Evolutionary conservation across 495 filamentous ascomycete species (phyloP).

Genomic region (Copromyces sp.): DNA sequence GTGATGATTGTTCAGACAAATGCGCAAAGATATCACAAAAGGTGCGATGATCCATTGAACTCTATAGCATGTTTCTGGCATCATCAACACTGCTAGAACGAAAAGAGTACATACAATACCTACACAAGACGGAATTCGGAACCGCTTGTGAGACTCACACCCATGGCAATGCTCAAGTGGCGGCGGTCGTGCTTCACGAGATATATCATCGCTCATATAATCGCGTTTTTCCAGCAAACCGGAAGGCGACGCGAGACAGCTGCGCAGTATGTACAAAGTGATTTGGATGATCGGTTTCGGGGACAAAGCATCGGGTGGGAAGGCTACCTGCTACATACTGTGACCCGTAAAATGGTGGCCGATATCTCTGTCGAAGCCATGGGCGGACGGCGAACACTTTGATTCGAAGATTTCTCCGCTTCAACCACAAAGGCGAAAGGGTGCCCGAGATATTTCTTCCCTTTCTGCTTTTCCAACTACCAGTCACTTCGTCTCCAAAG

Average conservation of each 20-base stretch:
- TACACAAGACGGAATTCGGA: neutral
- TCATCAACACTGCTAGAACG: neutral
- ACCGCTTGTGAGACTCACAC: neutral
- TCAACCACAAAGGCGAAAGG: neutral
- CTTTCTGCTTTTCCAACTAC: neutral
- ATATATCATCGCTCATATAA: neutral
- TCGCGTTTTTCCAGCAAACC: neutral
- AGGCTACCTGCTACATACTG: neutral
- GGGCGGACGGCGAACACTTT: neutral
- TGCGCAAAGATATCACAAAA: neutral
- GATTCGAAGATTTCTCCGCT: neutral
- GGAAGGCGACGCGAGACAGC: neutral
- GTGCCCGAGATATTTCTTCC: neutral
- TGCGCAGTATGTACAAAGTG: neutral
- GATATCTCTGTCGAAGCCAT: neutral
- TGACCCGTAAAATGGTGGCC: neutral
- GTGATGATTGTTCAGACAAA: neutral
- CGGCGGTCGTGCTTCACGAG: neutral
- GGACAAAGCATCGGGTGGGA: neutral
- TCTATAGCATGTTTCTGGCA: neutral
- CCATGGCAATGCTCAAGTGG: neutral
- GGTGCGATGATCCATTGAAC: neutral
- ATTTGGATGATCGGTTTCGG: neutral
- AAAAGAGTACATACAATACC: neutral
- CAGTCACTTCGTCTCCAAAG: neutral